Conservation (phyloP, 176 grass and related monocot genomes). For the Cocos nucifera region DNA sequence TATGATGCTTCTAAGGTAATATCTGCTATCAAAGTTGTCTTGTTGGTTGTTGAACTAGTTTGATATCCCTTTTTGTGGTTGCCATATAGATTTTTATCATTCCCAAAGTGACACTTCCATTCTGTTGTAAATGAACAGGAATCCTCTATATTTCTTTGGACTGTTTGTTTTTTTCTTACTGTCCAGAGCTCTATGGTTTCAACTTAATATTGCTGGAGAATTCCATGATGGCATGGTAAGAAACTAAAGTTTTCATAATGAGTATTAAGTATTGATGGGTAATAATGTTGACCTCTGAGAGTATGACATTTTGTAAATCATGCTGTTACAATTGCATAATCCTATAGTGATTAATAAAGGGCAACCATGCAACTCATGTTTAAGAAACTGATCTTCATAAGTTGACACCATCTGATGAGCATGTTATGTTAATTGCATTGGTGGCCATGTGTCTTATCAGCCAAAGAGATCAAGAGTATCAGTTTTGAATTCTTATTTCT, state of each 20-base stretch:
- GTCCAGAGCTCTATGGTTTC: slow-evolving; percentile 50
- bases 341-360: too few species aligned
- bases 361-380: too few species aligned
- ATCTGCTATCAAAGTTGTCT: slow-evolving; percentile 7
- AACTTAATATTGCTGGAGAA: slow-evolving; percentile 52
- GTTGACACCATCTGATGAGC: too few species aligned
- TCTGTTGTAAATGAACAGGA: slow-evolving; percentile 51
- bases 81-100: neutral
- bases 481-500: too few species aligned
- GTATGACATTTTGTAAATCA: neutral
- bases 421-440: too few species aligned
- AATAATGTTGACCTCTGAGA: neutral
- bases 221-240: slow-evolving; percentile 63
- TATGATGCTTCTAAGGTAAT: slow-evolving; percentile 77
- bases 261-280: neutral
- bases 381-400: too few species aligned
- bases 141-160: slow-evolving; percentile 58
- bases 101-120: slow-evolving; percentile 9
- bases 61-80: neutral
- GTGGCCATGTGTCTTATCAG: too few species aligned
- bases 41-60: slow-evolving; percentile 21
- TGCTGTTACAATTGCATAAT: too few species aligned
- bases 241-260: slow-evolving; percentile 5
- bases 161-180: slow-evolving; percentile 45
- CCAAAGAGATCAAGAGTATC: too few species aligned